Conservation (phyloP, 1,139 yeast genomes). For the Protomyces pachydermus region DNA sequence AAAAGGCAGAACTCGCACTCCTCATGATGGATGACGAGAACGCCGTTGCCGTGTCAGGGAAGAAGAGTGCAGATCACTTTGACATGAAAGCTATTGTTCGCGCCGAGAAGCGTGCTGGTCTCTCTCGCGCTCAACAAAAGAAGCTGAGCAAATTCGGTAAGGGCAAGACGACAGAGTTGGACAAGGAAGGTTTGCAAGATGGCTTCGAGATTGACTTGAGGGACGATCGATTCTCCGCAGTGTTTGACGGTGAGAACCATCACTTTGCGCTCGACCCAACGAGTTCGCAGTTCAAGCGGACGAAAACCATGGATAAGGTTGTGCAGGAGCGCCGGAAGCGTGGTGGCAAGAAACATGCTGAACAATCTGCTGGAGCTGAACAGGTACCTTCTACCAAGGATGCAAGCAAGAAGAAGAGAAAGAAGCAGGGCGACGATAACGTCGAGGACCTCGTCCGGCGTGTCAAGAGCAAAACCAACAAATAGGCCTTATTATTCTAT, state of each 20-base stretch:
- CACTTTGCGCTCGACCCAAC: constrained; percentile 83
- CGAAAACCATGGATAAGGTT: constrained; percentile 78
- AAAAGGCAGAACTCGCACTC: constrained; percentile 40
- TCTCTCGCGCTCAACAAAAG: constrained; percentile 56
- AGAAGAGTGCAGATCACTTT: constrained; percentile 54
- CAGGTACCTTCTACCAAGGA: not conserved
- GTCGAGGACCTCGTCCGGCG: constrained; percentile 17
- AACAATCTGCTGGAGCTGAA: not conserved
- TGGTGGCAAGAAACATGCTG: constrained; percentile 5
- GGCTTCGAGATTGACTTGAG: constrained; percentile 58
- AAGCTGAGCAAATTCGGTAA: constrained; percentile 48
- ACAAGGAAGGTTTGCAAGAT: constrained; percentile 36
- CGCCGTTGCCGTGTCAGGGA: constrained; percentile 40
- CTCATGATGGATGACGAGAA: constrained; percentile 66
- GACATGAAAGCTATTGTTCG: constrained; percentile 52
- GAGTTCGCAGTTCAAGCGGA: constrained; percentile 78
- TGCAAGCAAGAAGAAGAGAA: constrained; percentile 1
- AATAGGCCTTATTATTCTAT: not conserved
- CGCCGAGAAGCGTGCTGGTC: constrained; percentile 51
- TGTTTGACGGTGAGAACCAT: constrained; percentile 64
- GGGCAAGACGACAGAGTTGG: constrained; percentile 49
- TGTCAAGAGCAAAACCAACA: constrained; percentile 12
- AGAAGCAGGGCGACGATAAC: not conserved
- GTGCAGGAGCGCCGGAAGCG: constrained; percentile 33
- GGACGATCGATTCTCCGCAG: constrained; percentile 84